phyloP scores from a whole-genome alignment of 164 flowering plant species.

The Liriodendron chinense region DNA sequence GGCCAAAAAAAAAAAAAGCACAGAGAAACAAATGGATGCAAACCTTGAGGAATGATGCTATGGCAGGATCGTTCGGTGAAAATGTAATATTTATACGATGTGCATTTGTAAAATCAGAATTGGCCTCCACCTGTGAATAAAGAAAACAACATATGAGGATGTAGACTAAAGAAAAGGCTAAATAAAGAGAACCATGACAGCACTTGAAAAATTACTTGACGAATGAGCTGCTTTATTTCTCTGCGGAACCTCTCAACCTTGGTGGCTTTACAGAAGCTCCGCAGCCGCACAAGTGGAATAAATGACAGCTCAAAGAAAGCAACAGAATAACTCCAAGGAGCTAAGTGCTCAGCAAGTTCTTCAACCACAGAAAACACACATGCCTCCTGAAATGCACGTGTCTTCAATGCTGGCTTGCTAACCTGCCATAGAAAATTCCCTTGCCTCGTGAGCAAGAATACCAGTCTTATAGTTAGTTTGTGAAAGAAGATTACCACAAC shows the following conservation, averaged over 20 bases:
- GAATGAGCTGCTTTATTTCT: conserved; percentile 69
- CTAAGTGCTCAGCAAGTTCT: conserved; percentile 85
- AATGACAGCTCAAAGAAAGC: conserved; percentile 85
- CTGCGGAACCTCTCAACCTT: conserved; percentile 80
- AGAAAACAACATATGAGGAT: not conserved
- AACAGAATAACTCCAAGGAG: conserved; percentile 94
- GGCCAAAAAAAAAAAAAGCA: not conserved
- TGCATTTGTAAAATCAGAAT: conserved; percentile 57
- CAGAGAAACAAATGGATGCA: conserved; percentile 11
- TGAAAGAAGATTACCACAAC: not conserved
- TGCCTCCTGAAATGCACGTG: conserved; percentile 89
- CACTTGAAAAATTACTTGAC: conserved; percentile 48
- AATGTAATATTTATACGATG: conserved; percentile 53
- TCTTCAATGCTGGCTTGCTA: conserved; percentile 63
- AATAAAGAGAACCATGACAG: not conserved
- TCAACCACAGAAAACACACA: conserved; percentile 80
- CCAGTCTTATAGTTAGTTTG: not conserved
- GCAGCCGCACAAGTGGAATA: conserved; percentile 66
- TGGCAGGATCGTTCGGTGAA: conserved; percentile 76
- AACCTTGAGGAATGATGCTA: conserved; percentile 76
- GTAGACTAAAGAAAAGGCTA: not conserved
- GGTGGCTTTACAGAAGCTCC: conserved; percentile 75
- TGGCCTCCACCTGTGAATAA: conserved; percentile 66
- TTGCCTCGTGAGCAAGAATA: not conserved
- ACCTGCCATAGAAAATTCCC: conserved; percentile 45